These are phyloP conservation scores for Zalerion maritima DNA, from an alignment of 495 filamentous ascomycete species.

Conservation along the genomic window DNA sequence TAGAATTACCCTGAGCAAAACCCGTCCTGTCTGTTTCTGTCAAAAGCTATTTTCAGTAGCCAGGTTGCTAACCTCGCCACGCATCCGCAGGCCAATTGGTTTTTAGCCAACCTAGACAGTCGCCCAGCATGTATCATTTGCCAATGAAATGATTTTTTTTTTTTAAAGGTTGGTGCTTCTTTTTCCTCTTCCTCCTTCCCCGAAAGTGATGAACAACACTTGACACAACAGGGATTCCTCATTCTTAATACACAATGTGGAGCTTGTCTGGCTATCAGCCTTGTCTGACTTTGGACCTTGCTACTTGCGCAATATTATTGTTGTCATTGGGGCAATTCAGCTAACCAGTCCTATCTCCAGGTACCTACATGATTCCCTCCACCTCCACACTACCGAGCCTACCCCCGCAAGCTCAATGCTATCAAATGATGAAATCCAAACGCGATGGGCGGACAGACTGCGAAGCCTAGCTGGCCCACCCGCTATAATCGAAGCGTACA, in stretches of 20 bases:
- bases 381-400: slow-evolving; percentile 8
- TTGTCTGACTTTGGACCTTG: slow-evolving; percentile 62
- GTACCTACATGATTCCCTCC: slow-evolving; percentile 33
- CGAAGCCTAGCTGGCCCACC: slow-evolving; percentile 48
- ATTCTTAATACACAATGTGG: slow-evolving; percentile 81
- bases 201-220: slow-evolving; percentile 71
- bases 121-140: no score
- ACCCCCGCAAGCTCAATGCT: no score
- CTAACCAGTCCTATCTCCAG: slow-evolving; percentile 31
- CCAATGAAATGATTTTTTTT: neutral
- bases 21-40: slow-evolving; percentile 1
- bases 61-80: slow-evolving; percentile 1
- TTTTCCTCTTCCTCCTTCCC: slow-evolving; percentile 12
- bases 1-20: slow-evolving; percentile 57
- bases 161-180: slow-evolving; percentile 42
- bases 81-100: no score
- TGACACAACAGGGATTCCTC: slow-evolving; percentile 93
- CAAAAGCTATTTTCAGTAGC: neutral
- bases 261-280: slow-evolving; percentile 80
- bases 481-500: slow-evolving; percentile 70
- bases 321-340: slow-evolving; percentile 14
- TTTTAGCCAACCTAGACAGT: no score
- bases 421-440: slow-evolving; percentile 78
- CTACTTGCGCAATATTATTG: slow-evolving; percentile 9
- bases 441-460: slow-evolving; percentile 98